Evolutionary conservation across 2,329 filamentous ascomycete species (phyloP).

Genomic region (Cordyceps farinosa): DNA sequence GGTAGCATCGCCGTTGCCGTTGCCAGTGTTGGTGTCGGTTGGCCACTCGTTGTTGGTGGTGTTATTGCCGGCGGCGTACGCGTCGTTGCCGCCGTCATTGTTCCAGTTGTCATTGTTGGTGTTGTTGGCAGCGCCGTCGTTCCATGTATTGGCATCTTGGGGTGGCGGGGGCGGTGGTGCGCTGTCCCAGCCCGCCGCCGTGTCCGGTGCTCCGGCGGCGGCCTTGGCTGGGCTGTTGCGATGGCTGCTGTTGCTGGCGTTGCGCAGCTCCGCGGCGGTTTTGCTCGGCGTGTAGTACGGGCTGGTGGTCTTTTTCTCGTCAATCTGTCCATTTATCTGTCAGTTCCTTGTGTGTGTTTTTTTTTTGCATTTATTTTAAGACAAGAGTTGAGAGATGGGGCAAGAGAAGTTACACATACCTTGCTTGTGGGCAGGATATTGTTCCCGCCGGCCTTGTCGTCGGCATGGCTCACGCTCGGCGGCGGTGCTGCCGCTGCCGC

Average conservation of each 20-base stretch:
- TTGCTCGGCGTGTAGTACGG: slow-evolving; percentile 20
- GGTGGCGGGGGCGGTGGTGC: background rate
- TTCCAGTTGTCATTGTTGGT: background rate
- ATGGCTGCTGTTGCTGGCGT: slow-evolving; percentile 14
- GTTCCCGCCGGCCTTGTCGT: slow-evolving; percentile 4
- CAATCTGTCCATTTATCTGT: background rate
- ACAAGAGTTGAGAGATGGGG: no score
- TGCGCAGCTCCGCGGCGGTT: slow-evolving; percentile 11
- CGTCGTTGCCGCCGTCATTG: background rate
- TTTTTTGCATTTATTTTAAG: background rate
- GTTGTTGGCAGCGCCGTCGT: slow-evolving; percentile 5
- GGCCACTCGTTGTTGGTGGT: background rate
- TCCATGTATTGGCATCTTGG: background rate
- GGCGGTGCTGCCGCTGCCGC: background rate
- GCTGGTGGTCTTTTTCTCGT: slow-evolving; percentile 11
- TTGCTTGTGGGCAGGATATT: slow-evolving; percentile 17
- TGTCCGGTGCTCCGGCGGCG: slow-evolving; percentile 2
- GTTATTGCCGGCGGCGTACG: background rate
- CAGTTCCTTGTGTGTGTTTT: background rate
- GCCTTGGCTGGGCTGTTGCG: slow-evolving; percentile 17
- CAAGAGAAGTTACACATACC: slow-evolving; percentile 1
- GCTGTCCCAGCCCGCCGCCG: background rate
- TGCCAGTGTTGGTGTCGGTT: background rate
- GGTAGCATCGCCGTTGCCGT: slow-evolving; percentile 7
- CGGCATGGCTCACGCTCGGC: slow-evolving; percentile 16